Evolutionary conservation across 177 flowering plant genomes (phyloP).

Genomic region (Vitis hybrid): DNA sequence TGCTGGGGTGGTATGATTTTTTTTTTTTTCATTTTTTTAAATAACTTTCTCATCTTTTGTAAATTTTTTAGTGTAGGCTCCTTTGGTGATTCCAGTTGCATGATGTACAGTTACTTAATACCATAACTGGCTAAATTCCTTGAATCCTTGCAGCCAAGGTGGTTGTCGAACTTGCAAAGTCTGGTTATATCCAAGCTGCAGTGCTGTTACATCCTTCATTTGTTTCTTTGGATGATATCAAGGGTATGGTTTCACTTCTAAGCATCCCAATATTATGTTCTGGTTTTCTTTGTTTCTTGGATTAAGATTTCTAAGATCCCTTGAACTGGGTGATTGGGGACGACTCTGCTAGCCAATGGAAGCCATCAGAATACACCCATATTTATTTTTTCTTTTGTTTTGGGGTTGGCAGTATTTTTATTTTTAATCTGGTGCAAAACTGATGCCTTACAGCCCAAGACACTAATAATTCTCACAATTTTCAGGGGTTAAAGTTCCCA

Average conservation of each 20-base stretch:
- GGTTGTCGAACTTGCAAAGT: slow-evolving; percentile 46
- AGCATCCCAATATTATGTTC: background rate
- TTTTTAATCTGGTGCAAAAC: no score
- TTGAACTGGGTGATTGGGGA: background rate
- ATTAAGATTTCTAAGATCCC: background rate
- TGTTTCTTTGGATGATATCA: slow-evolving; percentile 54
- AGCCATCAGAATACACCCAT: no score
- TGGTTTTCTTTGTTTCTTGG: background rate
- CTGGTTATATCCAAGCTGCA: slow-evolving; percentile 45
- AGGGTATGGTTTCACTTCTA: slow-evolving; percentile 24
- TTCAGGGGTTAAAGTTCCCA: slow-evolving; percentile 66
- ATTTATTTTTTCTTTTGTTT: no score
- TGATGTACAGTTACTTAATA: background rate
- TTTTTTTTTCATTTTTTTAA: background rate
- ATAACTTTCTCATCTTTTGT: background rate
- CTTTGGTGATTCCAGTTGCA: background rate
- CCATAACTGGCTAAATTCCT: background rate
- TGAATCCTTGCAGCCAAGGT: slow-evolving; percentile 40
- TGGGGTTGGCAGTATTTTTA: no score
- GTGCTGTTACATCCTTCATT: slow-evolving; percentile 53
- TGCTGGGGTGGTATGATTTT: slow-evolving; percentile 85
- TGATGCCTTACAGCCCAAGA: no score
- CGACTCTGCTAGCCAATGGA: background rate
- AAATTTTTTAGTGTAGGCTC: background rate
- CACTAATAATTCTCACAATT: background rate